These are phyloP conservation scores for Acanthamoeba lenticulata DNA, from an alignment of 208 protist species.

Conservation along the genomic window DNA sequence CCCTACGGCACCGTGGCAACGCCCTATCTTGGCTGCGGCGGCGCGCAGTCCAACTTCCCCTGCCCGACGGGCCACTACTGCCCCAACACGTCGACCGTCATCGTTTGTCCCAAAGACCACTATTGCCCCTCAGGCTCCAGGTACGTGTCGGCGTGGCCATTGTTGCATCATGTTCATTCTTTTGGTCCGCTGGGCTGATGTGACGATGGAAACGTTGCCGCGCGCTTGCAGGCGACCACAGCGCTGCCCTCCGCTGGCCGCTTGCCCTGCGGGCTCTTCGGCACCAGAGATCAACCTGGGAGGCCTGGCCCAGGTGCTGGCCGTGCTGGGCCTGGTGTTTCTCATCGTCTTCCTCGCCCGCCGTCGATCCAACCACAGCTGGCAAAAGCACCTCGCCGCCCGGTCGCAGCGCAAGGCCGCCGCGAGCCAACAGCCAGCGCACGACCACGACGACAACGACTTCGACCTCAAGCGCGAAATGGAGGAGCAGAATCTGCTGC, in stretches of 20 bases:
- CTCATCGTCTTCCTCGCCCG: neutral
- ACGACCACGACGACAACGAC: neutral
- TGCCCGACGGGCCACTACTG: constrained; percentile 36
- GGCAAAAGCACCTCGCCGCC: neutral
- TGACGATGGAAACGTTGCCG: no score
- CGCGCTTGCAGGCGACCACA: neutral
- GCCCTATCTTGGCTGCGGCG: constrained; percentile 18
- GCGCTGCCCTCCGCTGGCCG: neutral
- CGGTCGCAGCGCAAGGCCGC: neutral
- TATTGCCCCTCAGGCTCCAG: constrained; percentile 27
- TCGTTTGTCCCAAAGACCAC: neutral
- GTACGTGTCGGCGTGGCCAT: neutral
- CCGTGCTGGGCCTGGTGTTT: neutral
- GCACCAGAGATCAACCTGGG: neutral
- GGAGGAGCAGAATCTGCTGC: neutral
- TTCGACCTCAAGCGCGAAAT: neutral
- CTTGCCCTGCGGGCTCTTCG: neutral
- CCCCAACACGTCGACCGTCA: neutral
- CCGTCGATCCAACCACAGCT: neutral
- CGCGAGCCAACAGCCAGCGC: neutral
- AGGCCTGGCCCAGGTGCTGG: neutral
- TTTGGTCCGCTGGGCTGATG: no score
- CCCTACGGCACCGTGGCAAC: neutral
- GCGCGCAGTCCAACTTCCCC: neutral
- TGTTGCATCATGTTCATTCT: neutral